Evolutionary conservation across 768 basidiomycete species (phyloP), one percentile per base, ranked within the genome.

Genomic region (Mycena haematopus): DNA sequence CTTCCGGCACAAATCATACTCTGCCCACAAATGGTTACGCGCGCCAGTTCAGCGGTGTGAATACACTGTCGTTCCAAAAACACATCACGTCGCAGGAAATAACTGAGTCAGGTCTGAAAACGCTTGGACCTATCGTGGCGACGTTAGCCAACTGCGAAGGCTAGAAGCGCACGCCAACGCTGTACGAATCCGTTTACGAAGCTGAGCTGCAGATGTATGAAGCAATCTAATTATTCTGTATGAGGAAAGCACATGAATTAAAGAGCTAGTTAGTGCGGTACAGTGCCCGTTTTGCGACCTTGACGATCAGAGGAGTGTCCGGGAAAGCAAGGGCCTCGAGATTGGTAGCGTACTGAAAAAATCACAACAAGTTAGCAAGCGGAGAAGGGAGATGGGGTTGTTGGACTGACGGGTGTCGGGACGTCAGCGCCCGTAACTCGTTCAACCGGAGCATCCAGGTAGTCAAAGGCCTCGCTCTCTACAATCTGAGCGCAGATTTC

Each of bases 1-100:
- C 96, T 7, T 99, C 96, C 0, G 97, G 97, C 21, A 99, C 97
- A 9, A 99, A 99, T 75, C 97, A 99, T 80, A 99, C 96, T 0
- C 81, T 99, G 24, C 96, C 96, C 38, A 97, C 93, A 11, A 95
- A 94, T 65, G 95, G 96, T 24, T 99, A 95, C 74, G 97, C 97
- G 24, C 88, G 94, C 52, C 97, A 99, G 74, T 99, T 96, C 80
- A 97, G 95, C 68, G 97, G 97, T 6, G 97, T 99, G 68, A 98
- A 96, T 79, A 98, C 96, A 0, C 80, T 86, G 10, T 95, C 95
- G 1, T 99, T 99, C 90, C 96, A 98, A 74, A 99, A 99, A 76
- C 92, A 99, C 74, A 98, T 99, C 69, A 99, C 97, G 15, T 95
- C 94, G 6, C 97, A 99, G 74, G 92, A 97, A 73, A 85, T 99